phyloP scores from a whole-genome alignment of 352 stramenopile genomes.

The Phytophthora pistaciae region DNA sequence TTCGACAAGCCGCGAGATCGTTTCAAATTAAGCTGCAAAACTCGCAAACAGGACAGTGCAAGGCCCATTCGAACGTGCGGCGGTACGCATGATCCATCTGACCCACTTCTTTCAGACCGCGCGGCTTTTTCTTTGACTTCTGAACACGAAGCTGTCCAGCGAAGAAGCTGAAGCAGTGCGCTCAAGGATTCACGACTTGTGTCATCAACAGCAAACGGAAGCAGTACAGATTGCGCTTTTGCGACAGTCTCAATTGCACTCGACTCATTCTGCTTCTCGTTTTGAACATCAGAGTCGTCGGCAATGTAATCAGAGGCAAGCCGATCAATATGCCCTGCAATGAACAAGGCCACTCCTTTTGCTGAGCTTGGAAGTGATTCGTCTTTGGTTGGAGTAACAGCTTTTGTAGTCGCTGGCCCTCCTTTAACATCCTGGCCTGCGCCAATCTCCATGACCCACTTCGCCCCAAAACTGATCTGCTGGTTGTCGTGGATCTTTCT shows the following conservation, averaged over 20 bases:
- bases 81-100: slow-evolving; percentile 1
- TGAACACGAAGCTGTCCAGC: slow-evolving; percentile 3
- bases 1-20: slow-evolving; percentile 8
- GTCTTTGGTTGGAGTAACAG: slow-evolving; percentile 16
- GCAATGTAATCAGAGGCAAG: slow-evolving; percentile 41
- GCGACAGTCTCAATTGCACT: not conserved
- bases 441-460: slow-evolving; percentile 29
- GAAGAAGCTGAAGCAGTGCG: slow-evolving; percentile 43
- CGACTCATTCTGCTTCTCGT: not conserved
- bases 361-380: slow-evolving; percentile 62
- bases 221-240: slow-evolving; percentile 14
- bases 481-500: slow-evolving; percentile 8
- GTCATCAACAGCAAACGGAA: slow-evolving; percentile 60
- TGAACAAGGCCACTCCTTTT: slow-evolving; percentile 35
- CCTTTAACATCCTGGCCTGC: not conserved
- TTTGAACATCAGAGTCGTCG: slow-evolving; percentile 5
- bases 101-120: not conserved
- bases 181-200: slow-evolving; percentile 37
- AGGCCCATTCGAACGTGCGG: slow-evolving; percentile 35
- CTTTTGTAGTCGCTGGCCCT: not conserved
- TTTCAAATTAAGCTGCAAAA: slow-evolving; percentile 60
- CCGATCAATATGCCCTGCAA: slow-evolving; percentile 59
- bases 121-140: slow-evolving; percentile 10
- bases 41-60: slow-evolving; percentile 46
- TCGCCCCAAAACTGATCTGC: slow-evolving; percentile 24